Percentiles rank a stretch among this genome's conserved stretches.
phyloP scores from a whole-genome alignment of 805 yeast species.

The Maudiozyma pseudohumilis region DNA sequence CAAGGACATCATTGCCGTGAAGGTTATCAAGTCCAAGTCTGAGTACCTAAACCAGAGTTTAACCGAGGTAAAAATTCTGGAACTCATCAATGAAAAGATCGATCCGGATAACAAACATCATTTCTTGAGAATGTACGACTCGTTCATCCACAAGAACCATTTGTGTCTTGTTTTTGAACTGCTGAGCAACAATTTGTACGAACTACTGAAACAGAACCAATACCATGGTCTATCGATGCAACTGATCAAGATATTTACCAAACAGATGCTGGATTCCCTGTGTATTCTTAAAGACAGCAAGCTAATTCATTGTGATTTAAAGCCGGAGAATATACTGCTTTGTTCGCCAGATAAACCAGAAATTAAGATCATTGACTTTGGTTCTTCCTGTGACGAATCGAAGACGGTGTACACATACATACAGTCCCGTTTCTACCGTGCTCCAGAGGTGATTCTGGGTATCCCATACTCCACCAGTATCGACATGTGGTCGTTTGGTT shows the following conservation, averaged over 20 bases:
- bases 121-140: constrained; percentile 71
- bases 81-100: constrained; percentile 61
- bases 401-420: constrained; percentile 85
- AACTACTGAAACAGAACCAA: constrained; percentile 83
- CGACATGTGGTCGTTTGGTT: constrained; percentile 96
- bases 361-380: constrained; percentile 90
- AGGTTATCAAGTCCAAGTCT: constrained; percentile 85
- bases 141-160: constrained; percentile 87
- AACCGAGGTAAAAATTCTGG: constrained; percentile 81
- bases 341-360: constrained; percentile 64
- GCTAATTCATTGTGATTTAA: constrained; percentile 90
- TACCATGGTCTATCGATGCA: constrained; percentile 82
- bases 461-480: constrained; percentile 86
- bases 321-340: constrained; percentile 87
- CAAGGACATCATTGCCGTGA: constrained; percentile 86
- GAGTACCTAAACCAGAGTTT: constrained; percentile 86
- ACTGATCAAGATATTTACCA: constrained; percentile 65
- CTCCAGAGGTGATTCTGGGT: constrained; percentile 91
- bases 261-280: constrained; percentile 73
- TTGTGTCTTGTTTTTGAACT: constrained; percentile 87
- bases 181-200: constrained; percentile 79
- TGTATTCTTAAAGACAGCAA: constrained; percentile 71
- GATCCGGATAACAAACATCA: constrained; percentile 66
- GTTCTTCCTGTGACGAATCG: constrained; percentile 87
- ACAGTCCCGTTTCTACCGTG: constrained; percentile 85